Evolutionary conservation across 306 rosid species (phyloP).

Genomic region (Ceratonia siliqua): DNA sequence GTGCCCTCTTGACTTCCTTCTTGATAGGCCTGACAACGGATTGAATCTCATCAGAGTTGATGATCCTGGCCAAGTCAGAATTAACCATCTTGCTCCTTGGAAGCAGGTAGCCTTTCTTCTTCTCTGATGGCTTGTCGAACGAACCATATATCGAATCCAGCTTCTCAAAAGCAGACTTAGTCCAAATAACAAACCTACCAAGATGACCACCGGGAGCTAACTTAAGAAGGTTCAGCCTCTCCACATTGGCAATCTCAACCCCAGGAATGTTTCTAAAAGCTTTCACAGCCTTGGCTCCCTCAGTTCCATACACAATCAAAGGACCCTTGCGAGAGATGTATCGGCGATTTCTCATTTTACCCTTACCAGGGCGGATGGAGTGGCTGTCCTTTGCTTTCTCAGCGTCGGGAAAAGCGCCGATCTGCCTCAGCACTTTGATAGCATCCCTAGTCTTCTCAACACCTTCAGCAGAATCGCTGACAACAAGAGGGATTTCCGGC

Average conservation of each 20-base stretch:
- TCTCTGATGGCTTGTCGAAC: constrained; percentile 67
- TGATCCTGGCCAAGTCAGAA: constrained; percentile 74
- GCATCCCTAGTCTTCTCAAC: constrained; percentile 80
- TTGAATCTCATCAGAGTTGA: constrained; percentile 89
- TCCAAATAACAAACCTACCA: constrained; percentile 85
- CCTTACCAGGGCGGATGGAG: constrained; percentile 76
- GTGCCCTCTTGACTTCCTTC: constrained; percentile 60
- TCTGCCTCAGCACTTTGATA: constrained; percentile 61
- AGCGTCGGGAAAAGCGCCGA: constrained; percentile 71
- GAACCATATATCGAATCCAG: constrained; percentile 83
- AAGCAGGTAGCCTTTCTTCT: constrained; percentile 67
- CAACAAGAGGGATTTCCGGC: constrained; percentile 73
- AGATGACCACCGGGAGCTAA: constrained; percentile 91
- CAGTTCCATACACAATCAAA: constrained; percentile 67
- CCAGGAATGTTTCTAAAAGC: constrained; percentile 83
- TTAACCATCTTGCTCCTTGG: constrained; percentile 83
- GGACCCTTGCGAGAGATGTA: constrained; percentile 82
- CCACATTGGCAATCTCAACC: constrained; percentile 69
- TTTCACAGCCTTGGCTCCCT: constrained; percentile 81
- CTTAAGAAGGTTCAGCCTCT: constrained; percentile 69
- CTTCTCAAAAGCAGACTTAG: constrained; percentile 86
- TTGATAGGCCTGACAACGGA: constrained; percentile 76
- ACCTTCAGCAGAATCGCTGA: constrained; percentile 69
- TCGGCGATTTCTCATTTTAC: constrained; percentile 81
- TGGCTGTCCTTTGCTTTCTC: constrained; percentile 80